Evolutionary conservation across 192 early-diverging fungal species (phyloP), one percentile per base, ranked within the genome.

Genomic region (Pecoramyces ruminantium): DNA sequence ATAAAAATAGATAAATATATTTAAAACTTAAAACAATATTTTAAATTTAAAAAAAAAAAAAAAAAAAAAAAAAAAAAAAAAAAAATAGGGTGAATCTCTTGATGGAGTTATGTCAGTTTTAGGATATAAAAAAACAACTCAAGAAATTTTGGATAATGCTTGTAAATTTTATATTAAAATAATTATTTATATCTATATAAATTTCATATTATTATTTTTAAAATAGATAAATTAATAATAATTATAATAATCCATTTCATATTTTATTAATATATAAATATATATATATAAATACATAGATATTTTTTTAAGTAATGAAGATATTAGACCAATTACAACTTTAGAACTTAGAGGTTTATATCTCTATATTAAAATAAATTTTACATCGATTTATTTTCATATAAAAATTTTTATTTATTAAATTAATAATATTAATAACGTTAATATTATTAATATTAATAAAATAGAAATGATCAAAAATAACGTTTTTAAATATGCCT

Each of bases 391-490:
- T 14, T 39, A 39, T 1, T 13, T 39, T 13, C 13, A 39, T 39
- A 39, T 39, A 39, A 13, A 39, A 13, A 39, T 39, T 13, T 13
- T 39, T 39, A 8, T 13, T 14, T 14, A 14, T 13, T 13, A 14
- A 39, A 13, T 14, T 6, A 39, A 13, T 39, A 14, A 39, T 14
- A 39, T 13, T 39, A 78, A 86, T 30, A 81, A 78, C 79, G 81
- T 34, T 29, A 78, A 29, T 82, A 42, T 16, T 77, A 83, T 16
- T 38, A 67, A 29, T 27, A 78, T n/a, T 78, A 40, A 38, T 77
- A 79, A 30, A 81, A 84, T 80, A 78, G 77, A 30, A 81, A 83
- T 28, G 84, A 85, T 79, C 34, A 77, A 38, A 81, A 29, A 30
- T 30, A 18, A 29, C 12, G 81, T 81, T 8, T 81, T 29, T 16